Base-by-base conservation (phyloP, 441 rosid species). In the Aquilaria agallochum region DNA sequence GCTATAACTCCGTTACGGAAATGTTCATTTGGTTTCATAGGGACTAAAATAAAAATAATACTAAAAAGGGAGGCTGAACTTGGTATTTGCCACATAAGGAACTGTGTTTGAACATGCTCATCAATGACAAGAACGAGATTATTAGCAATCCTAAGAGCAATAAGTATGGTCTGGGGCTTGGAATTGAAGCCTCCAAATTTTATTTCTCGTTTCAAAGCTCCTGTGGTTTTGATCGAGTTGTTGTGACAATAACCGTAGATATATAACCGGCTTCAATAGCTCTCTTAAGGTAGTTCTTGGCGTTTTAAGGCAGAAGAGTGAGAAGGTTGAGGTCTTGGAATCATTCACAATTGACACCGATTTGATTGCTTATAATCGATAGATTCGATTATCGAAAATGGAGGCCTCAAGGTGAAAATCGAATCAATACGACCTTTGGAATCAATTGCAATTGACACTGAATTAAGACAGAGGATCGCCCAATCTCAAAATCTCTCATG, bases 391-490 rank as follows among this genome's bases (percentile, higher is more conserved):
- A 58, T 94, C 3, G 78, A 58, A 61, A 71, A 72, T 52, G 78
- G 72, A 54, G 58, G 59, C 57, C 56, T 69, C 20, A 77, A 79
- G 8, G 68, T 84, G n/a, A 83, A 78, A 70, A 77, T 86, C 59
- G 87, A 76, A 50, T 64, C 82, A 9, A 66, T 83, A 11, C 81
- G 76, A 61, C 67, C 87, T 65, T 50, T 92, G 57, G 89, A 88
- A 34, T 69, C 76, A 34, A 64, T 82, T 56, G 76, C 96, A 11
- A 12, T 50, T 10, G 79, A 81, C 58, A 67, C 80, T 0, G 76
- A 79, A 50, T 79, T 90, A 31, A 88, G 78, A 72, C 50, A 72
- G 15, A 11, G 63, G 12, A 61, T 92, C 30, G 80, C 92, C 15
- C 90, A 81, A 40, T 84, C 36, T 15, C 58, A 11, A 84, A 68